Percentiles rank a stretch among this genome's conserved stretches.
Evolutionary conservation across 495 filamentous ascomycete species (phyloP).

Genomic region (Pseudevernia furfuracea): DNA sequence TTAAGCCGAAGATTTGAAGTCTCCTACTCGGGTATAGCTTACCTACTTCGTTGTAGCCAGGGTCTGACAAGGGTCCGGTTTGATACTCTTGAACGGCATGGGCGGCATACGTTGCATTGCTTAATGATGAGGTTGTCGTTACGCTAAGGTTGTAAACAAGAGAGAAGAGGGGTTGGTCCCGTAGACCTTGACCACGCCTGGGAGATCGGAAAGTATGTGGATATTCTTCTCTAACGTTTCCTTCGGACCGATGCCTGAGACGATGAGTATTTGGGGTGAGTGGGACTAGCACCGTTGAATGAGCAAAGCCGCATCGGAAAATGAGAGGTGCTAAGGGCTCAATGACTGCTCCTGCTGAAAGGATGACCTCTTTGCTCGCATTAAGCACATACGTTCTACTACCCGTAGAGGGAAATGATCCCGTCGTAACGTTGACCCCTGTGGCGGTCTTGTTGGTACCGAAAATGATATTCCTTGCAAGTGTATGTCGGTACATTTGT

Average conservation of each 20-base stretch:
- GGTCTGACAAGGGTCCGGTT: neutral
- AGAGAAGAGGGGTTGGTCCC: conserved; percentile 31
- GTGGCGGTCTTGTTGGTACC: conserved; percentile 31
- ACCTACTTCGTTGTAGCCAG: neutral
- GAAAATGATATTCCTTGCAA: conserved; percentile 29
- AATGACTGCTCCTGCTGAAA: conserved; percentile 34
- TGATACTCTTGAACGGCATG: neutral
- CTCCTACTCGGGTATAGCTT: too few relatives aligned
- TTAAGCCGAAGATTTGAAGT: too few relatives aligned
- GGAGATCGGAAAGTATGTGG: conserved; percentile 25
- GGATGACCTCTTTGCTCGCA: conserved; percentile 40
- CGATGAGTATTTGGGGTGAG: conserved; percentile 42
- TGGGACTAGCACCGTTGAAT: conserved; percentile 29
- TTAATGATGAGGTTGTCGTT: neutral
- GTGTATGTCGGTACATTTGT: conserved; percentile 20
- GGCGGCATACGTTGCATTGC: neutral
- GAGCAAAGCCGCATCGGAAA: too few relatives aligned
- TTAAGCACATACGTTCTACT: conserved; percentile 30
- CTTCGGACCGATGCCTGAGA: conserved; percentile 38
- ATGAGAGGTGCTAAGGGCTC: too few relatives aligned
- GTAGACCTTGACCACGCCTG: conserved; percentile 30
- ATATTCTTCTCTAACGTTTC: conserved; percentile 28
- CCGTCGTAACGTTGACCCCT: conserved; percentile 28
- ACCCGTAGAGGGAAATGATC: too few relatives aligned
- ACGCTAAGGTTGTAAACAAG: neutral